Evolutionary conservation across 2,329 filamentous ascomycete species (phyloP).

Genomic region (Pseudocercospora crystallina): DNA sequence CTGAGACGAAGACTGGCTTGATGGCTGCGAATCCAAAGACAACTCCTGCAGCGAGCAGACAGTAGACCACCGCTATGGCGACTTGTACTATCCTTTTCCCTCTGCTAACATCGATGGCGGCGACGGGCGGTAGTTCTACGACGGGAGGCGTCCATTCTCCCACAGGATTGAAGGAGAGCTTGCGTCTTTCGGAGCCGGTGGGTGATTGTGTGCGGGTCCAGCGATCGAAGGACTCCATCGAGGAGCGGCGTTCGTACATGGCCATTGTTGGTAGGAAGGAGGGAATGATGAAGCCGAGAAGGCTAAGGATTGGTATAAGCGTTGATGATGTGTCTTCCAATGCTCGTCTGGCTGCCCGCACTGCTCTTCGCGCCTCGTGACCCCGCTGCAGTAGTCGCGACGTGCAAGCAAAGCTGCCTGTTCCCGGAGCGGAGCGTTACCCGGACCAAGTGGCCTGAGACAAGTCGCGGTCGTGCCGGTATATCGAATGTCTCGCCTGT

Average conservation of each 20-base stretch:
- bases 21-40: conserved; percentile 84
- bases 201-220: conserved; percentile 32
- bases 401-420: too few species aligned
- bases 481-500: too few species aligned
- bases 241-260: conserved; percentile 29
- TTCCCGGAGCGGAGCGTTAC: too few species aligned
- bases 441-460: too few species aligned
- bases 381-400: too few species aligned
- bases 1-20: conserved; percentile 73
- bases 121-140: conserved; percentile 40
- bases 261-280: conserved; percentile 20
- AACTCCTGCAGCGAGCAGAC: conserved; percentile 73
- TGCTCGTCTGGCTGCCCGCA: not conserved
- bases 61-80: conserved; percentile 67
- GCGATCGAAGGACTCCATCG: conserved; percentile 28
- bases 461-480: too few species aligned
- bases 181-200: conserved; percentile 43
- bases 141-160: conserved; percentile 45
- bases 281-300: conserved; percentile 7
- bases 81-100: conserved; percentile 64
- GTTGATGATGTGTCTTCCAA: not conserved
- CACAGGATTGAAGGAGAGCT: conserved; percentile 52
- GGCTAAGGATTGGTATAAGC: not conserved
- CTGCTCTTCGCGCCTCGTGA: not conserved
- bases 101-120: conserved; percentile 56